Conservation (phyloP, 352 stramenopile genomes). For the Globisporangium abappressorium region DNA sequence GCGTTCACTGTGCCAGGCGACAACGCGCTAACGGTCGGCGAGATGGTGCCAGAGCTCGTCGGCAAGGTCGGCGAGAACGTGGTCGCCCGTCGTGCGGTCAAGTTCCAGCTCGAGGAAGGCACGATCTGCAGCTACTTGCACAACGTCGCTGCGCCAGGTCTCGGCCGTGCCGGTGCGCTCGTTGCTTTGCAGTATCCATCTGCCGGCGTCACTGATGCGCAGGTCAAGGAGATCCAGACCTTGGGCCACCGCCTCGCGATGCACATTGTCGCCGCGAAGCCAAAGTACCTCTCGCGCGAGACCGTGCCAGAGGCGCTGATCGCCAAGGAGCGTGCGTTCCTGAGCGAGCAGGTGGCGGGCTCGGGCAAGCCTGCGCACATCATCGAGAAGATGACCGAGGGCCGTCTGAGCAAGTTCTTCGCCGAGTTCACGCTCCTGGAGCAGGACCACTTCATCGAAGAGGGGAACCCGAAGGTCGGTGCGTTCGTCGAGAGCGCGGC, state of each 20-base stretch:
- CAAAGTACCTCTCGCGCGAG: conserved; percentile 88
- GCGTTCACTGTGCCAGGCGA: conserved; percentile 49
- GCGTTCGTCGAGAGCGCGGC: conserved; percentile 62
- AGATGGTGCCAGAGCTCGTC: conserved; percentile 76
- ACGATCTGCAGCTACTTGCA: conserved; percentile 87
- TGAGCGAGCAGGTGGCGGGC: conserved; percentile 86
- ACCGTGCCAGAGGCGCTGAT: conserved; percentile 81
- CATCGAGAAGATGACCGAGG: conserved; percentile 93
- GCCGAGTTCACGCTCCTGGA: conserved; percentile 91
- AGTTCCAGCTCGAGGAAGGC: conserved; percentile 61
- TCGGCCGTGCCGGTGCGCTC: conserved; percentile 84
- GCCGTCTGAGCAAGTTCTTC: conserved; percentile 93
- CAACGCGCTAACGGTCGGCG: conserved; percentile 36
- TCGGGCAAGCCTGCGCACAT: conserved; percentile 90
- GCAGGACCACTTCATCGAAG: conserved; percentile 94
- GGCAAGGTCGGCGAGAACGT: conserved; percentile 89
- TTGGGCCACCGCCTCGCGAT: conserved; percentile 93
- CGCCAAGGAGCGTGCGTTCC: conserved; percentile 90
- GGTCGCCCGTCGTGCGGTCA: conserved; percentile 66
- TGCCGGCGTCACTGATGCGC: conserved; percentile 40
- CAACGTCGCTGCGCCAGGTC: conserved; percentile 61
- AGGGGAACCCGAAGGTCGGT: conserved; percentile 87
- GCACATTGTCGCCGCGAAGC: conserved; percentile 94
- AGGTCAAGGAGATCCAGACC: conserved; percentile 57
- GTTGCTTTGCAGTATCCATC: conserved; percentile 85